Evolutionary conservation across 495 filamentous ascomycete species (phyloP).

Genomic region (Neurospora sublineolata): DNA sequence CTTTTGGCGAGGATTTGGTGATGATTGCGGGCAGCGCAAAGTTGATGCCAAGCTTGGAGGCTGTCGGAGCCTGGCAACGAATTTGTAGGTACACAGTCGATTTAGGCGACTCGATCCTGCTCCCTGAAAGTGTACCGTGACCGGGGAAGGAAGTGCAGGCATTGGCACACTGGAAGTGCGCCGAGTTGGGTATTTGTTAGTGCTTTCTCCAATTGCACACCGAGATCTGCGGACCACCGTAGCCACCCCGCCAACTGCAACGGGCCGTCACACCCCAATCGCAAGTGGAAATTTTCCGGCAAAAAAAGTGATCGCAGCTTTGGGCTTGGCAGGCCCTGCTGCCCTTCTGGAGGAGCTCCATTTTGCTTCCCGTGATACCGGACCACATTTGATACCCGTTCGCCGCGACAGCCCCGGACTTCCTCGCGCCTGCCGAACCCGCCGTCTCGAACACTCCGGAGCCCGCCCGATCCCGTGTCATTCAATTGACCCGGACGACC

Average conservation of each 20-base stretch:
- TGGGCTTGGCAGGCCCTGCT: background rate
- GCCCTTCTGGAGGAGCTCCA: background rate
- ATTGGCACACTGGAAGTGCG: background rate
- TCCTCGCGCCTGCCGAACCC: background rate
- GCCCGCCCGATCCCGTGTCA: background rate
- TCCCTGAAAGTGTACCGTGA: background rate
- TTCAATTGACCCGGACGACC: background rate
- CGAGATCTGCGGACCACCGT: background rate
- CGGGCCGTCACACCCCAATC: background rate
- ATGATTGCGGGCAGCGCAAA: too few species aligned
- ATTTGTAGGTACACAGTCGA: too few species aligned
- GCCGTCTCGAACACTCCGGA: background rate
- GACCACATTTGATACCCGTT: background rate
- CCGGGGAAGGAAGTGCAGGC: background rate
- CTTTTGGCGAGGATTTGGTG: too few species aligned
- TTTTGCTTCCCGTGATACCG: background rate
- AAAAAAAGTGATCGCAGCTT: background rate
- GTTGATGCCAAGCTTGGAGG: too few species aligned
- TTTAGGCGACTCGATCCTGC: background rate
- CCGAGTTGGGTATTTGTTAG: background rate
- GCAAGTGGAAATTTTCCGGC: background rate
- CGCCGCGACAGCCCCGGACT: background rate
- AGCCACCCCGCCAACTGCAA: background rate
- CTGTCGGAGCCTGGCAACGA: too few species aligned
- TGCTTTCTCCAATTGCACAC: background rate